Evolutionary conservation across 208 protist genomes (phyloP), one percentile per base, ranked within the genome.

Genomic region (Vickermania ingenoplastis): DNA sequence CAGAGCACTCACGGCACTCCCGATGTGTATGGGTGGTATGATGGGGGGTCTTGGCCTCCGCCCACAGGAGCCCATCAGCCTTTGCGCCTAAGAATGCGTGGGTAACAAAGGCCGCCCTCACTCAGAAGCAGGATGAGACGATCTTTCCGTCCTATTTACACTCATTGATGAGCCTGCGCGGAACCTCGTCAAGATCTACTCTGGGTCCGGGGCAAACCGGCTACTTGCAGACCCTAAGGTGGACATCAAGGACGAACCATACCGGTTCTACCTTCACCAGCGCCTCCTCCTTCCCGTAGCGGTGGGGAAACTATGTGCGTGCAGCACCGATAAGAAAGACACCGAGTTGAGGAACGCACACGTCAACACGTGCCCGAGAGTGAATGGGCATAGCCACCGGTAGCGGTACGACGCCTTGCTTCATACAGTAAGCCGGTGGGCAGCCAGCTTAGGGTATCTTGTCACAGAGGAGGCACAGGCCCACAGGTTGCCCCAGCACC

Each of bases 31-130:
- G 36, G 65, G 70, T n/a, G n/a, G n/a, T n/a, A n/a, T n/a, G n/a
- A n/a, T n/a, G n/a, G n/a, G n/a, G 1, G 70, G 70, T 5, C 59
- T 62, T 50, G 70, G 65, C 3, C 25, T 76, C n/a, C 53, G 59
- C 5, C 53, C 58, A 30, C 63, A 71, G 36, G 27, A 29, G 4
- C 31, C 57, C 0, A 61, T 76, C 27, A 50, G 59, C 1, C 23
- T 58, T 5, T 71, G 60, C 54, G 61, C 70, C 23, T 41, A 67
- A 27, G 26, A 48, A 0, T 67, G 70, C 31, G 53, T 67, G 0
- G 59, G 59, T 41, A 7, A 55, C 29, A 69, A 64, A 52, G 61
- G 60, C 48, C 50, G 25, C 17, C 70, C 13, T 1, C 25, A 23
- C 48, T 28, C 31, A 71, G 65, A 23, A 26, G 49, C 30, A 31